Base-by-base conservation (phyloP, 257 asterid species). In the Lycium ferocissimum region DNA sequence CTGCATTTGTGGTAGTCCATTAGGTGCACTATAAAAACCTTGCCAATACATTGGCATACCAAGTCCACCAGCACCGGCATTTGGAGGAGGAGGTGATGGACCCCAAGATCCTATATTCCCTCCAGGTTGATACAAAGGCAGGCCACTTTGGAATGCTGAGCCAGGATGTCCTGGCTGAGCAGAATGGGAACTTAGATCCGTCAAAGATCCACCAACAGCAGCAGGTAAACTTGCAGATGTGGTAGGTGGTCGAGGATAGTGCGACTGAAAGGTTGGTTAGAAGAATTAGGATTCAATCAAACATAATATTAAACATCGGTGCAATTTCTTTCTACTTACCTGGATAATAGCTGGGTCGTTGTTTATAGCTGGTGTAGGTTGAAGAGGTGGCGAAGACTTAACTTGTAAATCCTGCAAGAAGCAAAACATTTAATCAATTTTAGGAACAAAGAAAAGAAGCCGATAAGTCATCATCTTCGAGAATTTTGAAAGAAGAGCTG, bases 1-100 rank as follows among this genome's bases (percentile, higher is more conserved):
- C 83, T 66, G 79, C 69, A 83, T 33, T 83, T 95, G 99, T 43
- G 97, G 96, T 13, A 94, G 82, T 66, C 92, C 98, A 84, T 88
- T 92, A 72, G 99, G 98, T 9, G 97, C 13, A 9, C 98, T 98
- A 89, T 95, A 97, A 87, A 73, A 95, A 62, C 98, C 98, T 83
- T 91, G 98, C 98, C 98, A 97, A 89, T 97, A 95, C 98, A 95
- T 92, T 18, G 99, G 98, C 97, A 96, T 91, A 5, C 93, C 91
- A 79, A 94, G 89, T 86, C 95, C 95, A 86, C 91, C 85, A 66
- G 93, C 95, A 85, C 87, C 89, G 80, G 92, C 91, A 91, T 89
- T 96, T 61, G 95, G 97, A 26, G 94, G 97, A 78, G 98, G 86
- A 37, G 88, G 90, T 47, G 91, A 86, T 81, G 97, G 94, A 3